phyloP scores from a whole-genome alignment of 177 flowering plant species.

The Vitis hybrid region DNA sequence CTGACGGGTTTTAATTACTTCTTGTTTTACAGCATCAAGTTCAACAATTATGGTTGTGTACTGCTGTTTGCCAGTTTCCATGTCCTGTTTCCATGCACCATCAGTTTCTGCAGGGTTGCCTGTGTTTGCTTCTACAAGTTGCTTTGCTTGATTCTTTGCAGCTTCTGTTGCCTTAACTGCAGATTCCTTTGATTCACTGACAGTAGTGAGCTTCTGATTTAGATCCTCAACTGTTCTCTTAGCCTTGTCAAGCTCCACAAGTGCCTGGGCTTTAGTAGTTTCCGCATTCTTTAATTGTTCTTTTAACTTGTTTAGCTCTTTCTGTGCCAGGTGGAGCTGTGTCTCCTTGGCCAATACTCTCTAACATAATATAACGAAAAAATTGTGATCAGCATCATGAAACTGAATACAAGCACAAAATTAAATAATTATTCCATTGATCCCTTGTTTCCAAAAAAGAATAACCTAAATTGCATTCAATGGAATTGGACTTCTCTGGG shows the following conservation, averaged over 20 bases:
- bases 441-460: too few relatives aligned
- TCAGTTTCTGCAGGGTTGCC: conserved; percentile 22
- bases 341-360: conserved; percentile 80
- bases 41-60: conserved; percentile 48
- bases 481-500: too few relatives aligned
- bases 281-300: conserved; percentile 76
- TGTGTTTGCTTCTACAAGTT: conserved; percentile 47
- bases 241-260: conserved; percentile 75
- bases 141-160: conserved; percentile 54
- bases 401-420: background rate
- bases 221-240: conserved; percentile 69
- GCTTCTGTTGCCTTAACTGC: conserved; percentile 59
- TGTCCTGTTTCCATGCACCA: conserved; percentile 48
- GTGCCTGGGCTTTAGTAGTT: conserved; percentile 61
- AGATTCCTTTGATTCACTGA: conserved; percentile 59
- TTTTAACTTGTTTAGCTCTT: conserved; percentile 74
- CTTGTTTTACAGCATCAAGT: conserved; percentile 76
- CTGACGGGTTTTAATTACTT: conserved; percentile 59
- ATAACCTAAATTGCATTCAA: too few relatives aligned
- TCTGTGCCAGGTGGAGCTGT: conserved; percentile 74
- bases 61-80: conserved; percentile 52
- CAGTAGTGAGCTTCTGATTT: conserved; percentile 43
- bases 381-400: background rate
- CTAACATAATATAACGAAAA: conserved; percentile 26
- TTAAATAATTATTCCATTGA: too few relatives aligned